Conservation (phyloP, 2,329 filamentous ascomycete genomes). For the Penicillium sp. region DNA sequence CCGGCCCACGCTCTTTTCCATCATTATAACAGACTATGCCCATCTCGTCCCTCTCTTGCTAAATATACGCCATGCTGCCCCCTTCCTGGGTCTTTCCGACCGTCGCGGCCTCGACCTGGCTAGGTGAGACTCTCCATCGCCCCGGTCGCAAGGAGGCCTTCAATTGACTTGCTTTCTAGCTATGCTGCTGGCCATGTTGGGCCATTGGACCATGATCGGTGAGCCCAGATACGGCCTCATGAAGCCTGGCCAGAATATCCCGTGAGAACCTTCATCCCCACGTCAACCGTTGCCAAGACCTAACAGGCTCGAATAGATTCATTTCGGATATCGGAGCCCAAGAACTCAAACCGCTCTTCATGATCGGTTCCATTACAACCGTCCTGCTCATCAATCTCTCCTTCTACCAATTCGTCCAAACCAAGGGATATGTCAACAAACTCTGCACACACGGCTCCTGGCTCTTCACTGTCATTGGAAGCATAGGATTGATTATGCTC, state of each 20-base stretch:
- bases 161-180: conserved; percentile 8
- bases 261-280: conserved; percentile 10
- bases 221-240: conserved; percentile 19
- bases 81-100: conserved; percentile 20
- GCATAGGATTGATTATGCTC: conserved; percentile 18
- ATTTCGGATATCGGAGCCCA: conserved; percentile 21
- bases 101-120: conserved; percentile 21
- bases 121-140: conserved; percentile 11
- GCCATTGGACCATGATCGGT: conserved; percentile 19
- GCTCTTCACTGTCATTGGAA: conserved; percentile 17
- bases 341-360: conserved; percentile 19
- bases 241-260: conserved; percentile 22
- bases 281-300: not conserved
- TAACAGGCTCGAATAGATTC: conserved; percentile 9
- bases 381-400: conserved; percentile 19
- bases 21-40: conserved; percentile 9
- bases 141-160: not conserved
- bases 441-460: conserved; percentile 17
- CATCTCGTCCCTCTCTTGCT: not conserved
- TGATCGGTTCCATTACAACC: conserved; percentile 19
- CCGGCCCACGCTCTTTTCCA: conserved; percentile 7
- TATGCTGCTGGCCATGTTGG: conserved; percentile 18
- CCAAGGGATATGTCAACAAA: conserved; percentile 18
- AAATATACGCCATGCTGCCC: conserved; percentile 3
- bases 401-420: conserved; percentile 19